A percentile compares a stretch with the other conserved stretches of the same genome.
Conservation (phyloP, 805 yeast genomes). For the Ogataea neopini region DNA sequence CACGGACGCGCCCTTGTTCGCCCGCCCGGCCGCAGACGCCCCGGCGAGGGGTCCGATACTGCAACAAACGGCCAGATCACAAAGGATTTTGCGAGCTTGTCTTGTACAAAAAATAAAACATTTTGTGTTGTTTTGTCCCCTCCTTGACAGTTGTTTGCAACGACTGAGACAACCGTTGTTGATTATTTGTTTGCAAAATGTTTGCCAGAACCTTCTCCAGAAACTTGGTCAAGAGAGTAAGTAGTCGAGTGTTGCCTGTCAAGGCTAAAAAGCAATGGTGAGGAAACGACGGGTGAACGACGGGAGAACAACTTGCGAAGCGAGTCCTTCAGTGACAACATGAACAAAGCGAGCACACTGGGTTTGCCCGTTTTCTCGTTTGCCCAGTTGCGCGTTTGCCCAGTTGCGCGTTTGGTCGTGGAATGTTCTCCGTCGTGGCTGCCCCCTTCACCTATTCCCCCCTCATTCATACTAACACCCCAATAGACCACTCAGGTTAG, state of each 20-base stretch:
- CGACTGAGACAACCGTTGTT: slow-evolving; percentile 2
- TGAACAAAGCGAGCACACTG: no score
- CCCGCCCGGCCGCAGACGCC: slow-evolving; percentile 5
- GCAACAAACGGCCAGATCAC: slow-evolving; percentile 8
- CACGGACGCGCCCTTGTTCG: background rate
- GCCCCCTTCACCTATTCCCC: background rate
- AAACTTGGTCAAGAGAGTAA: slow-evolving; percentile 22
- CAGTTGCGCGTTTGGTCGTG: no score
- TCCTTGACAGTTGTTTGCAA: background rate
- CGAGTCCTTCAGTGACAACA: no score
- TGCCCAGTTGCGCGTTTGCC: no score
- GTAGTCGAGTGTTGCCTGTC: no score
- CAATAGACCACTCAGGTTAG: slow-evolving; percentile 43
- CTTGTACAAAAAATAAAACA: slow-evolving; percentile 1
- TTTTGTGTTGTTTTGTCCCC: background rate
- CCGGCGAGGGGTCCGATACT: slow-evolving; percentile 4
- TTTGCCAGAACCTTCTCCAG: slow-evolving; percentile 26
- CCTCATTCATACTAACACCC: slow-evolving; percentile 5
- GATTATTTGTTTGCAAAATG: slow-evolving; percentile 16
- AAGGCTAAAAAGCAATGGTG: no score
- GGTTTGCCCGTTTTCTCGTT: no score
- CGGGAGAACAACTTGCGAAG: no score
- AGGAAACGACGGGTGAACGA: no score
- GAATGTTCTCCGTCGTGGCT: background rate
- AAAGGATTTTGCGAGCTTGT: slow-evolving; percentile 1